A percentile compares a stretch with the other conserved stretches of the same genome.
Evolutionary conservation across 2,329 filamentous ascomycete species (phyloP).

Genomic region (Dendryphion nanum): DNA sequence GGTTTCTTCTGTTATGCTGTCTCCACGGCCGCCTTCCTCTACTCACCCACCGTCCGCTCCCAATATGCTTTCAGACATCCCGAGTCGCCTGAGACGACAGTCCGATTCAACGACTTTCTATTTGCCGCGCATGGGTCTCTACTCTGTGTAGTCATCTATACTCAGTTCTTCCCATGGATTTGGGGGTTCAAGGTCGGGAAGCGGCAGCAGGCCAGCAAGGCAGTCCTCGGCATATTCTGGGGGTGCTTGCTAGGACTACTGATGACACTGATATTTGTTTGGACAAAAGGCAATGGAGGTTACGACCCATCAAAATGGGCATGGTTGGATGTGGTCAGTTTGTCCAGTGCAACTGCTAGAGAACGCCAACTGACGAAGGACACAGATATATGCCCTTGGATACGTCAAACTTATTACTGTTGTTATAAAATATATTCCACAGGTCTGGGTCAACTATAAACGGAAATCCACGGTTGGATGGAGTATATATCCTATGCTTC

Average conservation of each 20-base stretch:
- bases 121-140: conserved; percentile 82
- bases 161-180: conserved; percentile 68
- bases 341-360: not conserved
- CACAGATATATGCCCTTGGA: conserved; percentile 64
- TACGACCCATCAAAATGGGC: conserved; percentile 55
- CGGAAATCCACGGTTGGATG: conserved; percentile 85
- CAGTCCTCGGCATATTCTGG: conserved; percentile 67
- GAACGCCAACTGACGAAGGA: not conserved
- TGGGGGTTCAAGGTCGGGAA: conserved; percentile 72
- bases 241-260: conserved; percentile 62
- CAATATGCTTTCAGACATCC: conserved; percentile 84
- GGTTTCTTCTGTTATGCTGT: conserved; percentile 75
- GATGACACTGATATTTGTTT: conserved; percentile 49
- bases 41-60: conserved; percentile 69
- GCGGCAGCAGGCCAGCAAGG: conserved; percentile 55
- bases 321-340: conserved; percentile 62
- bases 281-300: conserved; percentile 41
- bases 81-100: conserved; percentile 72
- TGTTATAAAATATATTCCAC: conserved; percentile 85
- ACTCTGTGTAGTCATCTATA: conserved; percentile 69
- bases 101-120: conserved; percentile 83
- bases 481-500: conserved; percentile 79
- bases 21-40: conserved; percentile 75
- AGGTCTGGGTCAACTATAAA: conserved; percentile 69
- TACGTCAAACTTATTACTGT: conserved; percentile 90